A percentile compares a stretch with the other conserved stretches of the same genome.
phyloP scores from a whole-genome alignment of 306 rosid genomes.

The Arachis stenosperma region DNA sequence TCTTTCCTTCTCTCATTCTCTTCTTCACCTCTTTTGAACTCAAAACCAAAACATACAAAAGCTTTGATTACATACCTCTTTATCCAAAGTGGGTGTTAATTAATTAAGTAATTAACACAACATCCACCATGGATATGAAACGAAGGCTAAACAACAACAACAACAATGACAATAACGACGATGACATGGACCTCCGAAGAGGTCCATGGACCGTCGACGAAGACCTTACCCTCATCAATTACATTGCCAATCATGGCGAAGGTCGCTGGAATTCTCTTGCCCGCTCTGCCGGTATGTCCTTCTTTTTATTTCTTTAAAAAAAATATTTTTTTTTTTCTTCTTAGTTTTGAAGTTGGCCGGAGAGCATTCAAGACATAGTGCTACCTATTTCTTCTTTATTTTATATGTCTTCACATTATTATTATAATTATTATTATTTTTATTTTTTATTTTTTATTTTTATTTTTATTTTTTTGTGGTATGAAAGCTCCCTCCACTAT shows the following conservation, averaged over 20 bases:
- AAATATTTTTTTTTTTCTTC: too few relatives aligned
- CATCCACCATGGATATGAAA: constrained; percentile 54
- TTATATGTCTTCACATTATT: not conserved
- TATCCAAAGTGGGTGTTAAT: constrained; percentile 5
- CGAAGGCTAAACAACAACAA: constrained; percentile 37
- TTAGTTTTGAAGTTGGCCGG: too few relatives aligned
- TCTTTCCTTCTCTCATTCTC: constrained; percentile 25
- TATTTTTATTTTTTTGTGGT: constrained; percentile 23
- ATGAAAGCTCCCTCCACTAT: constrained; percentile 35
- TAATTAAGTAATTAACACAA: not conserved
- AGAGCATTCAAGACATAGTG: too few relatives aligned
- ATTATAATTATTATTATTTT: too few relatives aligned
- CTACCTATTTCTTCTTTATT: not conserved
- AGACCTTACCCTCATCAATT: constrained; percentile 79
- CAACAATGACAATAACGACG: constrained; percentile 42
- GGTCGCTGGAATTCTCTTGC: constrained; percentile 96
- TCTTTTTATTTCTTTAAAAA: not conserved
- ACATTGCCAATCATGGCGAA: constrained; percentile 90
- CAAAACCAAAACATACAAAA: constrained; percentile 17
- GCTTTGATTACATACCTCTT: not conserved
- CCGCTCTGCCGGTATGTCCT: constrained; percentile 59
- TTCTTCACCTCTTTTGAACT: not conserved
- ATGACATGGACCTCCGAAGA: constrained; percentile 67
- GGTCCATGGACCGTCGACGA: constrained; percentile 96
- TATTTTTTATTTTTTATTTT: too few relatives aligned